A percentile compares a stretch with the other conserved stretches of the same genome.
These are phyloP conservation scores for Tuber brumale DNA, from an alignment of 495 filamentous ascomycete species.

Conservation along the genomic window DNA sequence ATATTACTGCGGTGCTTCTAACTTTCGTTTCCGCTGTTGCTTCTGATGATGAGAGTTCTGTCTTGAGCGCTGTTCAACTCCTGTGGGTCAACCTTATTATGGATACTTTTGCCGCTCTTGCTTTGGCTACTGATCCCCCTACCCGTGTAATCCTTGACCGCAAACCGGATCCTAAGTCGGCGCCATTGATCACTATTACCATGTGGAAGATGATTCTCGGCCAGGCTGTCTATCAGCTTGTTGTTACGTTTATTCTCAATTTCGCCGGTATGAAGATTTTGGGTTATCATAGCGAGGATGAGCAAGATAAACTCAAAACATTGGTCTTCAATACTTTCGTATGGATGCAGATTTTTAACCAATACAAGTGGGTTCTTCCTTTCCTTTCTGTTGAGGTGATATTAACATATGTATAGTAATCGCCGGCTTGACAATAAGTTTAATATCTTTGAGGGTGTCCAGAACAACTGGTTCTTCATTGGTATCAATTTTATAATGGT, in stretches of 20 bases:
- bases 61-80: slow-evolving; percentile 77
- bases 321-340: slow-evolving; percentile 88
- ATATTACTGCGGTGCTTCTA: slow-evolving; percentile 78
- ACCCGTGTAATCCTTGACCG: slow-evolving; percentile 63
- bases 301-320: slow-evolving; percentile 52
- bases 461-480: slow-evolving; percentile 74
- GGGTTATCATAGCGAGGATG: slow-evolving; percentile 46
- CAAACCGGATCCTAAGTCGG: slow-evolving; percentile 67
- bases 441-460: slow-evolving; percentile 83
- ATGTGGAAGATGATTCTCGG: slow-evolving; percentile 97
- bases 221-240: slow-evolving; percentile 73
- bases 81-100: slow-evolving; percentile 92
- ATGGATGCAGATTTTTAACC: slow-evolving; percentile 94
- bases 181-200: slow-evolving; percentile 66
- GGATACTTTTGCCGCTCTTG: slow-evolving; percentile 92
- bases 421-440: slow-evolving; percentile 81
- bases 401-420: slow-evolving; percentile 45
- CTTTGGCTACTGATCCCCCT: slow-evolving; percentile 80
- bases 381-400: neutral
- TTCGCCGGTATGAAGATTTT: slow-evolving; percentile 64
- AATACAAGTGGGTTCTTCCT: slow-evolving; percentile 56
- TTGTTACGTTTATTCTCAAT: slow-evolving; percentile 70
- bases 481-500: slow-evolving; percentile 76
- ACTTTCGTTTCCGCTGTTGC: slow-evolving; percentile 76
- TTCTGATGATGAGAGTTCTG: slow-evolving; percentile 57